Percentiles rank a stretch among this genome's conserved stretches.
These are phyloP conservation scores for Phytophthora parvispora DNA, from an alignment of 352 stramenopile genomes.

Conservation along the genomic window DNA sequence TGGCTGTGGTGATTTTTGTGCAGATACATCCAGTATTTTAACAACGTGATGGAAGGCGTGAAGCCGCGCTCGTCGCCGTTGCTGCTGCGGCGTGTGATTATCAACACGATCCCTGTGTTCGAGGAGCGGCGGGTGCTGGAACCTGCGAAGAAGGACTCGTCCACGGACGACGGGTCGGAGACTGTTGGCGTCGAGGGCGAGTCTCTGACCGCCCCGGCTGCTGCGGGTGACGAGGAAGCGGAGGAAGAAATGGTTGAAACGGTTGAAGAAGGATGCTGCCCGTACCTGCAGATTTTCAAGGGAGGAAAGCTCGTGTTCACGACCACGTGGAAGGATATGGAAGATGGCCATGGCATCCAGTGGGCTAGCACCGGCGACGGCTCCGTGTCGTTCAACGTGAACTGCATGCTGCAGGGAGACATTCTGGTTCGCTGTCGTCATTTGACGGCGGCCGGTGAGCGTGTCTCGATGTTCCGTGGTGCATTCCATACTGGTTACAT, in stretches of 20 bases:
- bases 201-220: constrained; percentile 20
- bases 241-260: constrained; percentile 70
- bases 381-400: constrained; percentile 95
- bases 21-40: constrained; percentile 98
- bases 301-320: constrained; percentile 97
- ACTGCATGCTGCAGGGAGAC: constrained; percentile 98
- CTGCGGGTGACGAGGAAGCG: constrained; percentile 24
- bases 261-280: constrained; percentile 94
- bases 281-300: constrained; percentile 99
- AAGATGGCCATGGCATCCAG: constrained; percentile 90
- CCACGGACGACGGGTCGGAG: constrained; percentile 32
- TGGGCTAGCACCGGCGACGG: constrained; percentile 93
- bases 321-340: constrained; percentile 90
- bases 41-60: constrained; percentile 98
- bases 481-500: constrained; percentile 99
- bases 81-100: constrained; percentile 96
- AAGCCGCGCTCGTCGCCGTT: constrained; percentile 95
- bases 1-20: constrained; percentile 2
- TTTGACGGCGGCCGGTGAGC: constrained; percentile 89
- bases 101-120: constrained; percentile 95
- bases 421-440: constrained; percentile 97
- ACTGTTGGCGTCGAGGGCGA: constrained; percentile 41
- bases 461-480: constrained; percentile 98
- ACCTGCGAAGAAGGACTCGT: constrained; percentile 51
- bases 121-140: constrained; percentile 71